Base-by-base conservation (phyloP, 495 filamentous ascomycete genomes). In the Daldinia caldariorum region DNA sequence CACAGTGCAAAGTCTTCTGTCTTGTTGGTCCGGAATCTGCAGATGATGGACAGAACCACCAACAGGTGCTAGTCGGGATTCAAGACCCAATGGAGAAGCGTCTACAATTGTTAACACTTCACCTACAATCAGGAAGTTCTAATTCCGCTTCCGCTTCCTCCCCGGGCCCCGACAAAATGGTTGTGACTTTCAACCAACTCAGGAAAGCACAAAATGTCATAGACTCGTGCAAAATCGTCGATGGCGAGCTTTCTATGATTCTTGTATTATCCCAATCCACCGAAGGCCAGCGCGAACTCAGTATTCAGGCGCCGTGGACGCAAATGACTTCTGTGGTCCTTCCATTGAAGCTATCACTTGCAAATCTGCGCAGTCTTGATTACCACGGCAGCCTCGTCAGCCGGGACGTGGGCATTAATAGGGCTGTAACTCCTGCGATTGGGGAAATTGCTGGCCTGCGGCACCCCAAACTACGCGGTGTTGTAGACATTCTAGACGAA, bases 281-380 rank as follows among this genome's bases (percentile, higher is more conserved):
- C n/a, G 78, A 85, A 63, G 88, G 89, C 7, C 83, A 84, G 26
- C 86, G 87, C 10, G 85, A 89, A 67, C 78, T 97, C 31, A 90
- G 87, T 45, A 73, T 94, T 39, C 91, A 93, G 77, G 91, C 90
- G 6, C 91, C 91, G 6, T 94, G 92, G 91, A 86, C 89, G 37
- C 81, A 83, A 49, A 77, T 86, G 3, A 86, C 87, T 20, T 87
- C 85, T 26, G 73, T 94, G 7, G 77, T 72, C 0, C 69, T 86
- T 6, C 84, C 85, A 0, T 80, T 85, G 9, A 75, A 75, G 55
- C 69, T 84, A 6, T 75, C 75, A 26, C 60, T 76, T 16, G 77
- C 79, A 18, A 77, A 82, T 60, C 20, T 77, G 45, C 73, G 78
- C 61, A 82, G 72, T 60, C 74, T 83, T 16, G 75, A 79, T 58